phyloP scores from a whole-genome alignment of 345 rosid species.

The Viola odorata region DNA sequence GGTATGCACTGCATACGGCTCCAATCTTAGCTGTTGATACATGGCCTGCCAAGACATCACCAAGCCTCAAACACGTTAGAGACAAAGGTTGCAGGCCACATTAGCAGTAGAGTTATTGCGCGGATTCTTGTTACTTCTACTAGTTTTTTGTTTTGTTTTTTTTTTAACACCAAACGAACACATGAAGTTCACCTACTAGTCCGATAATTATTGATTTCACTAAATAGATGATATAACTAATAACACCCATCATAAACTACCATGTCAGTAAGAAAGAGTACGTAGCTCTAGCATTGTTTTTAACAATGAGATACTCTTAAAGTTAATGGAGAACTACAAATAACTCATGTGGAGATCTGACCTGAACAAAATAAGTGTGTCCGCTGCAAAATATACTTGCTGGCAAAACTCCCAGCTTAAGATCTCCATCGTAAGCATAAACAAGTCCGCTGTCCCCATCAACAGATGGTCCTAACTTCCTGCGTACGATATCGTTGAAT shows the following conservation, averaged over 20 bases:
- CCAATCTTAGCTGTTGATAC: slow-evolving; percentile 80
- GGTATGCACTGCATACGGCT: slow-evolving; percentile 93
- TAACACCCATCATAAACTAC: too few relatives aligned
- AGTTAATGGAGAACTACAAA: background rate
- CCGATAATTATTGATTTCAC: too few relatives aligned
- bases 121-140: too few relatives aligned
- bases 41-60: slow-evolving; percentile 51
- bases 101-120: too few relatives aligned
- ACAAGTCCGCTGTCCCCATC: slow-evolving; percentile 70
- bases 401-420: slow-evolving; percentile 89
- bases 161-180: too few relatives aligned
- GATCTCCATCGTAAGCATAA: slow-evolving; percentile 88
- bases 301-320: background rate
- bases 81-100: too few relatives aligned
- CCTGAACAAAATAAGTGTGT: slow-evolving; percentile 95
- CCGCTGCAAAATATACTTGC: slow-evolving; percentile 97
- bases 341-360: slow-evolving; percentile 20
- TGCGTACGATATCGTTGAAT: slow-evolving; percentile 74
- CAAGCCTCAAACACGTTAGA: slow-evolving; percentile 8
- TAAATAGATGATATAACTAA: too few relatives aligned
- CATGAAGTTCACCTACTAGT: too few relatives aligned
- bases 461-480: slow-evolving; percentile 86
- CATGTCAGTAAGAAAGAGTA: too few relatives aligned
- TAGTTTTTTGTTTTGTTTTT: too few relatives aligned
- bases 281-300: too few relatives aligned